These are phyloP conservation scores for Russula lepida DNA, from an alignment of 768 basidiomycete species.

Conservation along the genomic window DNA sequence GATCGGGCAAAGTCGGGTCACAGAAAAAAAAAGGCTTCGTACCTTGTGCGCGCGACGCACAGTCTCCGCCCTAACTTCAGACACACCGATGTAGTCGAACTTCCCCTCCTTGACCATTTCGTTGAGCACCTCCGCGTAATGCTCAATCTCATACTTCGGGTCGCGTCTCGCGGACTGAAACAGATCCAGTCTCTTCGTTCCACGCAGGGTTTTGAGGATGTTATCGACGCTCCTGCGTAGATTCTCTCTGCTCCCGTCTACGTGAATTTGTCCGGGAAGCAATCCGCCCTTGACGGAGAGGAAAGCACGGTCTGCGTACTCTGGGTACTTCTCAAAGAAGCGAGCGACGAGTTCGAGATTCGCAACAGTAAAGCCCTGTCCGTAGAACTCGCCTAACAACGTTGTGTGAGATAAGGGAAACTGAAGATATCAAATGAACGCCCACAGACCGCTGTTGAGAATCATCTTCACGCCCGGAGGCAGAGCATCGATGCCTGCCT, in stretches of 20 bases:
- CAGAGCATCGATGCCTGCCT: constrained; percentile 37
- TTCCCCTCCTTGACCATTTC: constrained; percentile 45
- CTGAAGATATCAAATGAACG: neutral
- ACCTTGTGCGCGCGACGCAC: constrained; percentile 40
- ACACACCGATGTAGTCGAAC: constrained; percentile 52
- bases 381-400: constrained; percentile 49
- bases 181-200: constrained; percentile 50
- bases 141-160: constrained; percentile 37
- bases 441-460: constrained; percentile 40
- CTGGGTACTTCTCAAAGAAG: constrained; percentile 42
- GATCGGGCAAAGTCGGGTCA: constrained; percentile 23
- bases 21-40: constrained; percentile 20
- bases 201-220: constrained; percentile 38
- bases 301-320: constrained; percentile 38
- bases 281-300: constrained; percentile 39
- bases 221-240: constrained; percentile 41
- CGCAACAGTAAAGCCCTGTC: constrained; percentile 30
- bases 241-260: constrained; percentile 33
- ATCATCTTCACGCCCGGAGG: constrained; percentile 40
- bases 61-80: constrained; percentile 44
- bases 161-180: constrained; percentile 49
- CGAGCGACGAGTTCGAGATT: constrained; percentile 43
- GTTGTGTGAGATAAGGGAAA: no score
- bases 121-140: constrained; percentile 35
- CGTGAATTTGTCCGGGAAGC: neutral